Evolutionary conservation across 1,284 basidiomycete species (phyloP).

Genomic region (Papiliotrema flavescens): DNA sequence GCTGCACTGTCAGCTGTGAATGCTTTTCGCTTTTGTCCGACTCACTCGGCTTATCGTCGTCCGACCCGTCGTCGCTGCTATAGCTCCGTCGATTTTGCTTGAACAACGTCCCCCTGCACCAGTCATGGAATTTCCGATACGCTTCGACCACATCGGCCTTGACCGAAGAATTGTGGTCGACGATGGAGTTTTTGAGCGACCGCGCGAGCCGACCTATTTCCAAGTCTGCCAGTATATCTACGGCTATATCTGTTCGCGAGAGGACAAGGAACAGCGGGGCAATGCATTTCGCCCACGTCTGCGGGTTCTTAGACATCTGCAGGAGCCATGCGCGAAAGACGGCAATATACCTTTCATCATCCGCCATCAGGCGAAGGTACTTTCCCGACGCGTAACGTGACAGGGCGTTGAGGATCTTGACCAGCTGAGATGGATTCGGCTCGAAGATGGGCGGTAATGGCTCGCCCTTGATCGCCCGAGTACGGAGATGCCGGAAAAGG

Average conservation of each 20-base stretch:
- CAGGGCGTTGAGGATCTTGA: conserved; percentile 10
- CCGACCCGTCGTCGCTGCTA: background rate
- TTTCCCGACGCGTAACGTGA: conserved; percentile 6
- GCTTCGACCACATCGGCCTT: conserved; percentile 18
- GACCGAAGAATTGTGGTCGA: conserved; percentile 2
- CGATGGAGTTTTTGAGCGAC: conserved; percentile 16
- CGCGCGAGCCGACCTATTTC: conserved; percentile 19
- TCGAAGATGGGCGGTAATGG: background rate
- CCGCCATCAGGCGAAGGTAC: conserved; percentile 20
- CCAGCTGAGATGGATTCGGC: conserved; percentile 12
- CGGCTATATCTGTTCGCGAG: conserved; percentile 34
- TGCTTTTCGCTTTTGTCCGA: background rate
- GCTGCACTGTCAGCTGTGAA: background rate
- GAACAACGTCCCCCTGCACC: background rate
- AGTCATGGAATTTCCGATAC: background rate
- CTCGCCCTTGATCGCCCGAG: conserved; percentile 2
- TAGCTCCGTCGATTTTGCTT: background rate
- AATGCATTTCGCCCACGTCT: background rate
- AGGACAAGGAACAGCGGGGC: conserved; percentile 16
- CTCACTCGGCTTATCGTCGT: background rate
- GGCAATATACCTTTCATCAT: conserved; percentile 14
- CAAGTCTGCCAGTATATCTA: conserved; percentile 22
- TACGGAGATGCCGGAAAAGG: conserved; percentile 6
- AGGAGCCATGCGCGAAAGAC: conserved; percentile 11
- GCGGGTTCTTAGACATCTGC: background rate